Conservation (phyloP, 2,329 filamentous ascomycete species). For the Apiospora malaysiana region DNA sequence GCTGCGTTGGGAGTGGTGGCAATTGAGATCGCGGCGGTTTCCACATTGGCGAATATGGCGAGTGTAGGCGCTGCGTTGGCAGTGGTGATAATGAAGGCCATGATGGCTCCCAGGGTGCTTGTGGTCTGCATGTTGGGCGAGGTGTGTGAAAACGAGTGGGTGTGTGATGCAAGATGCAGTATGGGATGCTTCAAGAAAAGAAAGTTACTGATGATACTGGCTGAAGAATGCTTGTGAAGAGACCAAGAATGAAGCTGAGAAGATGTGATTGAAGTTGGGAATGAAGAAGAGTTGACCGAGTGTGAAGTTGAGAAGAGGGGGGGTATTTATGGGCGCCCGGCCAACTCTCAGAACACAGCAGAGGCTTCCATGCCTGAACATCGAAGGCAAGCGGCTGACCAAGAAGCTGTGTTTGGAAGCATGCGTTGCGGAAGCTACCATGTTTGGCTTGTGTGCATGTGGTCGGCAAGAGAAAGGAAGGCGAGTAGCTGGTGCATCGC, state of each 20-base stretch:
- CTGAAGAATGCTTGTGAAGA: neutral
- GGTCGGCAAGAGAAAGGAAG: neutral
- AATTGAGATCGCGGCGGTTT: no score
- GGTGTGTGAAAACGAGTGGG: neutral
- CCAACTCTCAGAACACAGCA: neutral
- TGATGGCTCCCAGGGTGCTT: conserved; percentile 1
- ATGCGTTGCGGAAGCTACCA: neutral
- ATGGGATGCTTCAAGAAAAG: neutral
- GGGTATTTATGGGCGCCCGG: neutral
- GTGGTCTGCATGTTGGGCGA: neutral
- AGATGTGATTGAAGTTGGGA: neutral
- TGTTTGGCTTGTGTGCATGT: neutral
- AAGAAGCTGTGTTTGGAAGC: neutral
- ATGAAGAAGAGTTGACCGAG: neutral
- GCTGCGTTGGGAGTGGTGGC: no score
- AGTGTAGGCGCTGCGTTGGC: neutral
- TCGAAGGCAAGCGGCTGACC: neutral
- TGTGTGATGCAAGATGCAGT: neutral
- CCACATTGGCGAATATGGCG: no score
- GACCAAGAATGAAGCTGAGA: neutral
- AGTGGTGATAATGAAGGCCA: neutral
- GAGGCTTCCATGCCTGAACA: neutral
- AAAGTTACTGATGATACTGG: neutral
- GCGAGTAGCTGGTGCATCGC: neutral
- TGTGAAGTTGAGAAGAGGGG: neutral